Evolutionary conservation across 139 green algal genomes (phyloP), one percentile per base, ranked within the genome.

Genomic region (Diplosphaera chodatii): DNA sequence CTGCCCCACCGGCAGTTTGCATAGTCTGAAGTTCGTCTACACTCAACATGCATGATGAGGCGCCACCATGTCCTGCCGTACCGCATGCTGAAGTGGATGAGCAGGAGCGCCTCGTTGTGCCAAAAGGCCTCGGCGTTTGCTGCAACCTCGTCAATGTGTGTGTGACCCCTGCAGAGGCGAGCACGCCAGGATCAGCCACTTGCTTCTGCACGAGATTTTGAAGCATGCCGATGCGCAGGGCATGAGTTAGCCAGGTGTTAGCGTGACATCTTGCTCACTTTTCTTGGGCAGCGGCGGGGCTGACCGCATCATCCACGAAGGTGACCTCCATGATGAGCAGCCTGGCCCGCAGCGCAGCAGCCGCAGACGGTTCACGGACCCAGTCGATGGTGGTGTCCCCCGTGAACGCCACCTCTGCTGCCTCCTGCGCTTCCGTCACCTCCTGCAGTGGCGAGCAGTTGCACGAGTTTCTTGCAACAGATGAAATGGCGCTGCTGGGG

Each of bases 331-430:
- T 89, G 66, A 92, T 80, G 18, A 96, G 80, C 63, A 94, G 76
- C 40, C 82, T 79, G 8, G 89, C 82, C 16, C 68, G 69, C 25
- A 92, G 76, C 22, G 79, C 80, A 55, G 87, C 83, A 25, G 76
- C 76, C 23, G 78, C 84, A 8, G 37, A 73, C 1, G 79, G 70
- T 3, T 63, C 25, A n/a, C 85, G 72, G 27, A 91, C 73, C 33
- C 91, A 92, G 5, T 85, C 84, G 0, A 72, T 68, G 0, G 80
- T 91, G 32, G 91, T 95, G 84, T 96, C 91, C 2, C 89, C 91
- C 1, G 91, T 96, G 84, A 96, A 96, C 0, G 88, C 86, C 4
- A 95, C 77, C 74, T 92, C 86, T 22, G 87, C 84, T 0, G 88
- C 74, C 76, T 90, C 79, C 10, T 68, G 3, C 1, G 55, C 80